Conservation (phyloP, 768 basidiomycete species). For the Naematelia aurantialba region DNA sequence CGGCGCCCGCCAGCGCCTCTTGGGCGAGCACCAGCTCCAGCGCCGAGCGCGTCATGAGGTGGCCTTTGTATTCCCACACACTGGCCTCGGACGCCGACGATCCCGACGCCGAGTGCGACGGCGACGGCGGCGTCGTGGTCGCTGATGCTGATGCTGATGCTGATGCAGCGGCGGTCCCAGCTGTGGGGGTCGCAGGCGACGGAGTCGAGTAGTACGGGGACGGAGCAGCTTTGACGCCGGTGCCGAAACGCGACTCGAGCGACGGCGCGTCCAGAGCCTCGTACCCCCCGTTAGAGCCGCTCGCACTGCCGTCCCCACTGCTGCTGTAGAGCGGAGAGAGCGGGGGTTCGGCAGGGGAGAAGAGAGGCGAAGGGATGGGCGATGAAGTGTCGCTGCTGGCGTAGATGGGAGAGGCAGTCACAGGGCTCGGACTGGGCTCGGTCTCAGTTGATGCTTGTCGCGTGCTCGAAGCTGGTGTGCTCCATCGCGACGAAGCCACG, state of each 20-base stretch:
- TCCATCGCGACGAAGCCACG: not conserved
- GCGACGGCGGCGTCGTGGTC: slow-evolving; percentile 1
- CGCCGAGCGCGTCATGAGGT: slow-evolving; percentile 35
- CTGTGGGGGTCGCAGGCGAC: slow-evolving; percentile 4
- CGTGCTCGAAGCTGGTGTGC: slow-evolving; percentile 26
- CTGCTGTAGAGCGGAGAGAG: too few species aligned
- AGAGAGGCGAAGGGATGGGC: not conserved
- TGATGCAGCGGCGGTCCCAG: slow-evolving; percentile 3
- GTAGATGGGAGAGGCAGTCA: not conserved
- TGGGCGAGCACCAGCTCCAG: slow-evolving; percentile 32
- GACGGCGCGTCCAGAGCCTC: not conserved
- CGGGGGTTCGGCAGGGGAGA: not conserved
- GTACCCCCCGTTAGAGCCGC: not conserved
- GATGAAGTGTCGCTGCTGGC: not conserved
- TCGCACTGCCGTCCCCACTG: too few species aligned
- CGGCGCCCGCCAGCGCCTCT: slow-evolving; percentile 26
- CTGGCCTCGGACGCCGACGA: not conserved
- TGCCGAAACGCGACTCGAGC: slow-evolving; percentile 17
- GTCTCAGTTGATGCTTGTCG: too few species aligned
- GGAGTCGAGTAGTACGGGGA: not conserved
- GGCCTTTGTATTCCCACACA: slow-evolving; percentile 39
- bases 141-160: not conserved
- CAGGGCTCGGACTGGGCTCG: not conserved
- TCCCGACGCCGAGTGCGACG: not conserved
- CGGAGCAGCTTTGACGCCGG: slow-evolving; percentile 11